These are phyloP conservation scores for Zanthoxylum bungeanum DNA, from an alignment of 345 rosid genomes.

Conservation along the genomic window DNA sequence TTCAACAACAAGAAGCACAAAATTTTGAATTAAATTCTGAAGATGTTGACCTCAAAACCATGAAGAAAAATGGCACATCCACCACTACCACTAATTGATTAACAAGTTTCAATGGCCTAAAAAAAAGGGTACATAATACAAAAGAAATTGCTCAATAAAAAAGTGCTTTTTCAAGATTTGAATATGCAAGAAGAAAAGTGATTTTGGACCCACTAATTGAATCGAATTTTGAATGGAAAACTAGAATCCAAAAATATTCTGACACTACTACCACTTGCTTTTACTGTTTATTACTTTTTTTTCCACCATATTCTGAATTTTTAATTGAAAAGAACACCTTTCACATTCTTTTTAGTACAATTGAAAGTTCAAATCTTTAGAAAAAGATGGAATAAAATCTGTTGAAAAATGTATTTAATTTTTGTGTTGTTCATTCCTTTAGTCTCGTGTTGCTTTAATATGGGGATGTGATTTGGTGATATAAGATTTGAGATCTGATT, in stretches of 20 bases:
- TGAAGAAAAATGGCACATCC: background rate
- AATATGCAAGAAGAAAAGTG: background rate
- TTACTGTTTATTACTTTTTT: background rate
- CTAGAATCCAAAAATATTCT: background rate
- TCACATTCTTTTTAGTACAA: background rate
- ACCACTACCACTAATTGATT: background rate
- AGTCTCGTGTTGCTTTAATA: too few species aligned
- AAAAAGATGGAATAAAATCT: background rate
- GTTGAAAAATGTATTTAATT: background rate
- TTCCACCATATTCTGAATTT: background rate
- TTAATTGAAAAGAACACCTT: background rate
- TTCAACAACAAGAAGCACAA: background rate
- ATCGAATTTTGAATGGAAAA: background rate
- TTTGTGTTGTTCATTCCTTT: background rate
- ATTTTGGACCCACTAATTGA: background rate
- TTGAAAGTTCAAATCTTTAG: background rate
- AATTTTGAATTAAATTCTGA: background rate
- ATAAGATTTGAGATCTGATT: too few species aligned
- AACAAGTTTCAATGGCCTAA: background rate
- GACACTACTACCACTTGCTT: background rate
- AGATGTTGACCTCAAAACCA: background rate
- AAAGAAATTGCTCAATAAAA: background rate
- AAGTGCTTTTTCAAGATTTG: background rate
- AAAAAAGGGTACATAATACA: background rate
- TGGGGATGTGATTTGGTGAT: too few species aligned